phyloP scores from a whole-genome alignment of 2,329 filamentous ascomycete genomes.

The Stromatinia cepivora region DNA sequence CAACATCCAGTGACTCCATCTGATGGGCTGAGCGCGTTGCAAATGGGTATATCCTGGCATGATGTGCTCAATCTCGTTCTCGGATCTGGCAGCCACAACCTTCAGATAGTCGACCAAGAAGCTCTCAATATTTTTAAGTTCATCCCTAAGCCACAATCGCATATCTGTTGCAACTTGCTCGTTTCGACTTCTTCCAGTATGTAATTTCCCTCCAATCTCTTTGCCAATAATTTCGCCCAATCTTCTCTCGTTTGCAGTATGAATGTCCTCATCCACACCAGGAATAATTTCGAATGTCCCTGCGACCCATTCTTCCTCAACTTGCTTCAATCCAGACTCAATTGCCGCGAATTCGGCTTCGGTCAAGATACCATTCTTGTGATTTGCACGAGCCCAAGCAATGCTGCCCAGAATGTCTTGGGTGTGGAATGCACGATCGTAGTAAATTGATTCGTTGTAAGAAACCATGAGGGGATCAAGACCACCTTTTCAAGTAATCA shows the following conservation, averaged over 20 bases:
- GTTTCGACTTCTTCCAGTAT: slow-evolving; percentile 84
- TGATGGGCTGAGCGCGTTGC: slow-evolving; percentile 76
- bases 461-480: slow-evolving; percentile 83
- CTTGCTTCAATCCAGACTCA: slow-evolving; percentile 64
- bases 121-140: slow-evolving; percentile 67
- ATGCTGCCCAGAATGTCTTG: slow-evolving; percentile 80
- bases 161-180: slow-evolving; percentile 91
- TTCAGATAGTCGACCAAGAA: slow-evolving; percentile 69
- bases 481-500: slow-evolving; percentile 55
- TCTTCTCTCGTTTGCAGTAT: slow-evolving; percentile 70
- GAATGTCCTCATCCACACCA: slow-evolving; percentile 59
- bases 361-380: slow-evolving; percentile 71
- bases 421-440: slow-evolving; percentile 74
- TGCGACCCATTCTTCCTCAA: slow-evolving; percentile 55
- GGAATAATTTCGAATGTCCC: slow-evolving; percentile 54
- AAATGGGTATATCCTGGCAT: slow-evolving; percentile 89
- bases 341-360: slow-evolving; percentile 72
- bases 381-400: slow-evolving; percentile 79
- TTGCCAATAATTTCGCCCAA: slow-evolving; percentile 84
- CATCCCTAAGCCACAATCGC: slow-evolving; percentile 82
- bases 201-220: slow-evolving; percentile 81
- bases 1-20: slow-evolving; percentile 81
- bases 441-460: slow-evolving; percentile 80
- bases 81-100: slow-evolving; percentile 67
- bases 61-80: slow-evolving; percentile 71